These are phyloP conservation scores for Cochlearia excelsa DNA, from an alignment of 345 rosid genomes.

Conservation along the genomic window DNA sequence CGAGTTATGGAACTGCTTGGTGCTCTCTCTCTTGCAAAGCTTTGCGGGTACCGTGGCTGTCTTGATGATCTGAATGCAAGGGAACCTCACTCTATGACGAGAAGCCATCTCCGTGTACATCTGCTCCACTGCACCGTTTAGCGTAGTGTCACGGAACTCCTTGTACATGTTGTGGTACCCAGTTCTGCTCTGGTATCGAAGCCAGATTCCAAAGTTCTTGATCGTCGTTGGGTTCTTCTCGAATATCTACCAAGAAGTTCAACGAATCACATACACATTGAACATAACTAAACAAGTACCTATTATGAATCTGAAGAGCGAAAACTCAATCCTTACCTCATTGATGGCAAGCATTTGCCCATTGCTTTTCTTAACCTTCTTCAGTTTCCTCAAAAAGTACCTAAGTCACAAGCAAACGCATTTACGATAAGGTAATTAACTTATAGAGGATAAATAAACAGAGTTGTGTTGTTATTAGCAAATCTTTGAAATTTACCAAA, in stretches of 20 bases:
- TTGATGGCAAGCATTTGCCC: conserved; percentile 57
- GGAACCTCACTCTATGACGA: conserved; percentile 63
- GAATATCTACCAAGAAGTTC: conserved; percentile 39
- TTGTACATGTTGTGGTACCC: conserved; percentile 61
- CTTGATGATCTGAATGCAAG: conserved; percentile 65
- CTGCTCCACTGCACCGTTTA: conserved; percentile 62
- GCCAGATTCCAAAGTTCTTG: conserved; percentile 58
- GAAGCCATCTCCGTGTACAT: conserved; percentile 76
- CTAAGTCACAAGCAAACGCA: conserved; percentile 17
- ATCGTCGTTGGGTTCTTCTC: conserved; percentile 62
- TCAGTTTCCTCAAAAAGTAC: conserved; percentile 49
- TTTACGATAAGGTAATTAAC: neutral
- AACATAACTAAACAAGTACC: neutral
- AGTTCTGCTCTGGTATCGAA: conserved; percentile 58
- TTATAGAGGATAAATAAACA: no score
- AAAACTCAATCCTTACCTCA: conserved; percentile 36
- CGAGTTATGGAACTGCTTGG: conserved; percentile 62
- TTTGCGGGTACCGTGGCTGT: conserved; percentile 52
- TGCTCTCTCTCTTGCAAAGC: conserved; percentile 56
- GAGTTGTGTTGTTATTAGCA: neutral
- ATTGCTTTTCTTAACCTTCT: conserved; percentile 55
- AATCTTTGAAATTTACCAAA: conserved; percentile 41
- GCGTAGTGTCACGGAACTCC: conserved; percentile 55
- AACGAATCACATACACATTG: neutral
- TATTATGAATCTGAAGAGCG: neutral